Evolutionary conservation across 345 rosid genomes (phyloP), one percentile per base, ranked within the genome.

Genomic region (Acer saccharum): DNA sequence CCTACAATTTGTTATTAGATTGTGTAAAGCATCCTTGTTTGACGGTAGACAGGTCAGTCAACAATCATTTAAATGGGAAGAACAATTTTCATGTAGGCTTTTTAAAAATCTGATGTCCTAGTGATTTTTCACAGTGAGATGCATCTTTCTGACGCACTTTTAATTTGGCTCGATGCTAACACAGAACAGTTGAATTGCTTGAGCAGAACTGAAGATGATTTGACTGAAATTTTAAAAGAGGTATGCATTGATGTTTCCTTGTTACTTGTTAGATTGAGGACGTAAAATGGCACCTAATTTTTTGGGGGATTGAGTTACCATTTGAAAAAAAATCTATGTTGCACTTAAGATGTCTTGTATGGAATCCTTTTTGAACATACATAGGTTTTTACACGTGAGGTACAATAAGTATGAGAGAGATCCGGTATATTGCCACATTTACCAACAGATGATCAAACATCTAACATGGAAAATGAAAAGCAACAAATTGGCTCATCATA

Each of bases 121-220:
- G 63, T 77, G 63, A 78, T 79, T 76, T 80, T 76, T 80, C 65
- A 65, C 93, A 94, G 98, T 74, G 97, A 94, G 85, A 86, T 78
- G 94, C 87, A 89, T 83, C 94, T 94, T 74, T 82, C 87, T 71
- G 86, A 89, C 70, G 93, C 85, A 77, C 86, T 92, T 80, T 73
- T 92, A 77, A 62, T 83, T 76, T 94, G 98, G 98, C 82, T 88
- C 57, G 85, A 87, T 79, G 80, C 84, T 60, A 77, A 82, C 43
- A 68, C 54, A 82, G 78, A 82, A 76, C 75, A 23, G 74, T 73
- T 69, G 66, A 83, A 81, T 61, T 72, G 72, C 46, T 75, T 77
- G 4, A 82, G 68, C 77, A 78, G 55, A 43, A 50, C 55, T 57
- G 81, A 79, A 46, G 76, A 75, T 81, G 85, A 79, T 65, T 78